A percentile compares a stretch with the other conserved stretches of the same genome.
phyloP scores from a whole-genome alignment of 768 basidiomycete species.

The Pholiota conissans region DNA sequence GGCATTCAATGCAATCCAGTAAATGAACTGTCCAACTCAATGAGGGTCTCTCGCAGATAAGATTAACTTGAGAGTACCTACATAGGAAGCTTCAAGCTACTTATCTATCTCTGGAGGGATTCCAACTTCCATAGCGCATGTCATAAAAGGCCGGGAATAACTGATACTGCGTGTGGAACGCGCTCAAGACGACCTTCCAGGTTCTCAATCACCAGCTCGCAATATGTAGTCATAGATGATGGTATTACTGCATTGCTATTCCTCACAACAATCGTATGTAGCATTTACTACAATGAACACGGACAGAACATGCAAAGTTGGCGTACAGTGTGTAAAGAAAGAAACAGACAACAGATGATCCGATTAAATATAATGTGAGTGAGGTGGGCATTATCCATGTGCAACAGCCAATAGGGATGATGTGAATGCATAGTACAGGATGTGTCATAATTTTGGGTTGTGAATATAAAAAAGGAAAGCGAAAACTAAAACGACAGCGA shows the following conservation, averaged over 20 bases:
- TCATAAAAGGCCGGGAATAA: not conserved
- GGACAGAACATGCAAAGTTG: not conserved
- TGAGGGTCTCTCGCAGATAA: not conserved
- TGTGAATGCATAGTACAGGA: not conserved
- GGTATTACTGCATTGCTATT: not conserved
- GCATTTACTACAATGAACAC: not conserved
- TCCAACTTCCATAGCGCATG: not conserved
- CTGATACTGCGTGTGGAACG: not conserved
- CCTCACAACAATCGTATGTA: too few species aligned
- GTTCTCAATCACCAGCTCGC: not conserved
- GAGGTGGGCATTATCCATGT: not conserved
- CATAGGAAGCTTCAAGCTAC: not conserved
- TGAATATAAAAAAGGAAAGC: not conserved
- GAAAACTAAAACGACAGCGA: not conserved
- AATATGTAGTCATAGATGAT: not conserved
- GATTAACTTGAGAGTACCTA: not conserved
- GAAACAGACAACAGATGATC: too few species aligned
- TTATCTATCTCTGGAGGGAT: not conserved
- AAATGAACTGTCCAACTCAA: constrained; percentile 9
- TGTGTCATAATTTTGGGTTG: not conserved
- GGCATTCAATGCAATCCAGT: constrained; percentile 1
- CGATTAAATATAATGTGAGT: too few species aligned
- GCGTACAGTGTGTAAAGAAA: not conserved
- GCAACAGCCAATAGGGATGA: not conserved
- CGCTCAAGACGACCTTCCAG: not conserved